Base-by-base conservation (phyloP, 495 filamentous ascomycete species). In the Xanthoparmelia taractica region DNA sequence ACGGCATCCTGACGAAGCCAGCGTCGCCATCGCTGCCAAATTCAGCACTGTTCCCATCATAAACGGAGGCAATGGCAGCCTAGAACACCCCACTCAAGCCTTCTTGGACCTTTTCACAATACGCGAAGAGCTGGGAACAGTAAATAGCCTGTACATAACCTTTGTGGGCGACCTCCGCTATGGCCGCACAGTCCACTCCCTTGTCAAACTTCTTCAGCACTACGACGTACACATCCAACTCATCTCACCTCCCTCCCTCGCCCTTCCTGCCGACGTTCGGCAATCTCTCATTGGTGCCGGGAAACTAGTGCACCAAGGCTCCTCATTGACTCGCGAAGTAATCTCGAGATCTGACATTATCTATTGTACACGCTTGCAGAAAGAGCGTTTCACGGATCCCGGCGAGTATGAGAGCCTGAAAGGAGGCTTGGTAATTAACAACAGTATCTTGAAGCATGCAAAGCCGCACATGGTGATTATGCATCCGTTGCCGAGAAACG, bases 41-140 rank as follows among this genome's bases (percentile, higher is more conserved):
- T 96, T 85, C 77, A 90, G 89, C 45, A 84, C 85, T 33, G 90
- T 96, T 2, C 94, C 94, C 2, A 84, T 98, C 71, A 92, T 98
- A 78, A 98, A 98, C 71, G 94, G 91, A 67, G 94, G 94, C 56
- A 98, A 97, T 72, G 94, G 94, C 63, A 88, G 87, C 73, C 82
- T 89, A 67, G 94, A 98, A 77, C 94, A 98, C 75, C 94, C 94
- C 5, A 97, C 95, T 0, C 94, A 98, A 76, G 94, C 94, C 7
- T 92, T 98, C 85, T 82, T 97, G n/a, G 94, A 98, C 70, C 84
- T 98, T 66, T 97, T 96, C 81, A 98, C 94, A 43, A 97, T 98
- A 73, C 87, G 95, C 60, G 92, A 98, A 75, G 94, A 98, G 76
- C 81, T 97, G 25, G 94, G 94, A 61, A 96, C 91, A 7, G 93